Base-by-base conservation (phyloP, 2,329 filamentous ascomycete genomes). In the Colletotrichum plurivorum region DNA sequence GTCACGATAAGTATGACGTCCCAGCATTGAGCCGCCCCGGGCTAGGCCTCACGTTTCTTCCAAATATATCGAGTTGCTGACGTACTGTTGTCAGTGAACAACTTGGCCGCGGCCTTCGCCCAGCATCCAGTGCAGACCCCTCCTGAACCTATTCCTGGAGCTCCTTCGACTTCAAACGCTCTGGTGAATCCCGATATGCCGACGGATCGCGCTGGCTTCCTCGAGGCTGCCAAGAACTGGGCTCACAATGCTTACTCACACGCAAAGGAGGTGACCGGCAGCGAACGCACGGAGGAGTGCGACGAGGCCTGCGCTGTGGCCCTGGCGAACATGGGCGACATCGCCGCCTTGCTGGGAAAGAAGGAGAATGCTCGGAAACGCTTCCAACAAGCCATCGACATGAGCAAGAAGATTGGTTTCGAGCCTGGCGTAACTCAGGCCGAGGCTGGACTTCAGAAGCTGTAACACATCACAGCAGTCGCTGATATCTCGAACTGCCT, bases 291-390 rank as follows among this genome's bases (percentile, higher is more conserved):
- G 2, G 86, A 91, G 57, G 94, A 97, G 76, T 98, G 95, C 76
- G 94, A 97, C 77, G 80, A 92, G 64, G 93, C 92, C 1, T 98
- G 95, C 76, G 92, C 92, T 2, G 92, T 92, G 6, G 93, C 95
- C 8, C 90, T 93, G n/a, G 93, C 94, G 79, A 97, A 97, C 77
- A 87, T 97, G 61, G 95, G 91, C 25, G 93, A 97, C 74, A 91
- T 98, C 73, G 92, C 93, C 0, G 90, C 93, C 72, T 91, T 96
- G 87, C 81, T 90, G 69, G 91, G 92, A 1, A 87, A 93, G 73
- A 75, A 84, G 1, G 82, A 83, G 4, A 86, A 92, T 72, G 94
- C 95, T 2, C 86, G 86, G 74, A 85, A 84, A 73, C 88, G 88
- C 76, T 97, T 93, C 76, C 82, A 86, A 62, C 88, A 97, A 77